These are phyloP conservation scores for Fusarium verrucosum DNA, from an alignment of 2,329 filamentous ascomycete genomes.

Conservation along the genomic window DNA sequence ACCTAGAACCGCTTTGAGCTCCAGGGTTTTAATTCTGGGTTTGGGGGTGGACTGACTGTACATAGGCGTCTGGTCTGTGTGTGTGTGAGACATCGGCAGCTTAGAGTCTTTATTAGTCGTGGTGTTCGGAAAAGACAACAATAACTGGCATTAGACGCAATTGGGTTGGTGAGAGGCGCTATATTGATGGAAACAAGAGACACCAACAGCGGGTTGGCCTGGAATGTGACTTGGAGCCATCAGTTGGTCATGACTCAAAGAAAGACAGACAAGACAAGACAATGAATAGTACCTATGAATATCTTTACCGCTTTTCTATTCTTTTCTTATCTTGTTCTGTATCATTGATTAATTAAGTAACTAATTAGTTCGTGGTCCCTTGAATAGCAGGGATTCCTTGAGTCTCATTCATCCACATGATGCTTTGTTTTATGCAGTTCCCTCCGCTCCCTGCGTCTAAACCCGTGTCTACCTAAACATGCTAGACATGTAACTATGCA, in stretches of 20 bases:
- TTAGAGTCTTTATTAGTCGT: no score
- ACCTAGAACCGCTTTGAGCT: conserved; percentile 21
- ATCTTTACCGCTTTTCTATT: conserved; percentile 19
- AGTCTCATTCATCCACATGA: conserved; percentile 36
- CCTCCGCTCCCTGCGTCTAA: conserved; percentile 40
- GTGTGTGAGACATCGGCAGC: conserved; percentile 41
- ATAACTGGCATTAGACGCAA: conserved; percentile 35
- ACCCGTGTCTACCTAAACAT: conserved; percentile 9
- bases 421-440: conserved; percentile 33
- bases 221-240: conserved; percentile 41
- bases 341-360: background rate
- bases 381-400: background rate
- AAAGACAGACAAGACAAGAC: conserved; percentile 16
- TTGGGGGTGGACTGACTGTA: background rate
- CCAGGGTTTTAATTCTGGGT: conserved; percentile 32
- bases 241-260: conserved; percentile 41
- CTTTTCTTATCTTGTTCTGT: conserved; percentile 11
- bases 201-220: conserved; percentile 26
- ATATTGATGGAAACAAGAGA: conserved; percentile 33
- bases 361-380: background rate
- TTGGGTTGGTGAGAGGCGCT: conserved; percentile 33
- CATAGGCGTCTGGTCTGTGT: background rate
- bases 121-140: conserved; percentile 1
- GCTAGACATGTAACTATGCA: no score
- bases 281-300: conserved; percentile 28